Evolutionary conservation across 75 land plant species (phyloP), one percentile per base, ranked within the genome.

Genomic region (Isoetes taiwanensis): DNA sequence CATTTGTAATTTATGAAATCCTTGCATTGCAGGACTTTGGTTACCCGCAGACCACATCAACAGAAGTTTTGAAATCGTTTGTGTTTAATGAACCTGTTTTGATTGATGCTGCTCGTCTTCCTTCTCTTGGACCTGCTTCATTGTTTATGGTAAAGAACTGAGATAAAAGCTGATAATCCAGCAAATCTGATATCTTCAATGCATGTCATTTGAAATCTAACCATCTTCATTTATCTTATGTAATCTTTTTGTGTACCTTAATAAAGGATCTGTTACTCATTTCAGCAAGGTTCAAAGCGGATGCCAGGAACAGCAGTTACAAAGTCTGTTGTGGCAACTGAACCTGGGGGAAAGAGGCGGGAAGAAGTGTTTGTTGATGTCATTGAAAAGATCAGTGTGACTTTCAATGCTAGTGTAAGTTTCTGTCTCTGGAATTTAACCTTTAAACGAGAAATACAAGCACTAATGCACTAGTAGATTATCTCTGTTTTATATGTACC

Each of bases 351-450:
- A 29, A 74, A 68, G 57, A 83, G 77, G 72, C 80, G 97, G 12
- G 97, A 91, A 68, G 97, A 91, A 71, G 83, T 91, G 43, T 91
- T 91, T 73, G 97, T 91, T 39, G 97, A 91, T 54, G 77, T 91
- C 9, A 87, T 91, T 63, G 97, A 91, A 61, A 91, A 91, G 66
- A 91, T 91, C 35, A 91, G 86, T 64, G 83, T 91, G 1, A 87
- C 97, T 12, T 91, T 91, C 64, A 91, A 94, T 55, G 73, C 97
- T n/a, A 91, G 97, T 70, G 97, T 91, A 57, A 81, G 96, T 85
- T 16, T 37, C 39, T 37, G 9, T n/a, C n/a, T n/a, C n/a, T n/a
- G n/a, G n/a, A n/a, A n/a, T n/a, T n/a, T n/a, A n/a, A n/a, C n/a
- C n/a, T n/a, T n/a, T n/a, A n/a, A n/a, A n/a, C n/a, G n/a, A n/a